Conservation (phyloP, 2,329 filamentous ascomycete genomes). For the Scytalidium lignicola region DNA sequence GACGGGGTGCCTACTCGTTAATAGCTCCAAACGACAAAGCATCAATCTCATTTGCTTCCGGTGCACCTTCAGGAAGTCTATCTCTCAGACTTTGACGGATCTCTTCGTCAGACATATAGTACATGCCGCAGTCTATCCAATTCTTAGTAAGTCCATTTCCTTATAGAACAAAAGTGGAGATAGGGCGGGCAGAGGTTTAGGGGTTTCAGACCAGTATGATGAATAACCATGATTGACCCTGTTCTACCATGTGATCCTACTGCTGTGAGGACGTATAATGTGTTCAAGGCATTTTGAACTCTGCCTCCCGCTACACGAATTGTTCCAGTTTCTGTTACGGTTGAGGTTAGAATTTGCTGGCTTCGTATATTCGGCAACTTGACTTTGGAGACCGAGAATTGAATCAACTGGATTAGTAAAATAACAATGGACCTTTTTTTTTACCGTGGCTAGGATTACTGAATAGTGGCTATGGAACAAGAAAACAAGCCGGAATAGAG, state of each 20-base stretch:
- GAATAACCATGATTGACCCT: slow-evolving; percentile 16
- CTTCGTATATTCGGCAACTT: neutral
- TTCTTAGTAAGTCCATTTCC: neutral
- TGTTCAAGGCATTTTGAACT: slow-evolving; percentile 13
- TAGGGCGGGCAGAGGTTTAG: neutral
- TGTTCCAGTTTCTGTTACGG: slow-evolving; percentile 15
- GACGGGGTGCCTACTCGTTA: slow-evolving; percentile 8
- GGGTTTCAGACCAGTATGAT: slow-evolving; percentile 10
- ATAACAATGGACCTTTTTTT: no score
- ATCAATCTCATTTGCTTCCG: slow-evolving; percentile 3
- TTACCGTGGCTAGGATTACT: no score
- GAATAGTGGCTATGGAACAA: neutral
- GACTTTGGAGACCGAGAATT: no score
- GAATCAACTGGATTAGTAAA: no score
- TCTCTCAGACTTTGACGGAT: slow-evolving; percentile 7
- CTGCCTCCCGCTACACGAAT: slow-evolving; percentile 19
- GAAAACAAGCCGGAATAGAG: neutral
- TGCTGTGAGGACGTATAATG: slow-evolving; percentile 15
- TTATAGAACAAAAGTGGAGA: no score
- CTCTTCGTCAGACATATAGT: slow-evolving; percentile 9
- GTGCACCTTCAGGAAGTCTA: neutral
- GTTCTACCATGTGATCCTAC: slow-evolving; percentile 20
- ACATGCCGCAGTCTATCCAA: slow-evolving; percentile 12
- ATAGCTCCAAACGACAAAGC: slow-evolving; percentile 15
- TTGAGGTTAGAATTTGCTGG: neutral